phyloP scores from a whole-genome alignment of 177 flowering plant species.

The Vitis hybrid region DNA sequence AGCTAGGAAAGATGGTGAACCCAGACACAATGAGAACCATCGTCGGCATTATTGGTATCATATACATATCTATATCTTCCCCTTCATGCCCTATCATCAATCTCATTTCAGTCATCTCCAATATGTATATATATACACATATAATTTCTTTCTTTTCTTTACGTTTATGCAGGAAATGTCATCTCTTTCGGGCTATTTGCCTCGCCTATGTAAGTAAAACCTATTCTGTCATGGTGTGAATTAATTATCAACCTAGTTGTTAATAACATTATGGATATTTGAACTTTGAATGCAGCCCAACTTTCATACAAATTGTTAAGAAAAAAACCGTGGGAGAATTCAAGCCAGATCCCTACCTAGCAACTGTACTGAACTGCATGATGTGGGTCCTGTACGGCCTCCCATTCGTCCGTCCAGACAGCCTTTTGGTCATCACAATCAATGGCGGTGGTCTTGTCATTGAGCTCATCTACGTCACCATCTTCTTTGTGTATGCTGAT shows the following conservation, averaged over 20 bases:
- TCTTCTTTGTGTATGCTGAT: conserved; percentile 23
- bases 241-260: neutral
- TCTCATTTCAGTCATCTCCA: too few species aligned
- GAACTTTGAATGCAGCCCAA: neutral
- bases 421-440: conserved; percentile 42
- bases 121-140: neutral
- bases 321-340: neutral
- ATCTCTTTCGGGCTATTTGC: conserved; percentile 29
- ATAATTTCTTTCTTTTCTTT: neutral
- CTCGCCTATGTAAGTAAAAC: conserved; percentile 30
- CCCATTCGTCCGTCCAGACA: conserved; percentile 38
- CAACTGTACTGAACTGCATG: conserved; percentile 4
- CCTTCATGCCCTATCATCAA: too few species aligned
- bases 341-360: conserved; percentile 4
- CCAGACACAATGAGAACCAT: neutral
- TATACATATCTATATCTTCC: too few species aligned
- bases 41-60: conserved; percentile 19
- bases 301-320: conserved; percentile 4
- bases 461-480: conserved; percentile 28
- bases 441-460: conserved; percentile 35
- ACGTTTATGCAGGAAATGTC: conserved; percentile 30
- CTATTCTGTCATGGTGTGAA: too few species aligned
- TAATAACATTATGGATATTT: too few species aligned
- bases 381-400: conserved; percentile 12
- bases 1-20: conserved; percentile 13